These are phyloP conservation scores for Myochromella boudieri DNA, from an alignment of 768 basidiomycete species.

Conservation along the genomic window DNA sequence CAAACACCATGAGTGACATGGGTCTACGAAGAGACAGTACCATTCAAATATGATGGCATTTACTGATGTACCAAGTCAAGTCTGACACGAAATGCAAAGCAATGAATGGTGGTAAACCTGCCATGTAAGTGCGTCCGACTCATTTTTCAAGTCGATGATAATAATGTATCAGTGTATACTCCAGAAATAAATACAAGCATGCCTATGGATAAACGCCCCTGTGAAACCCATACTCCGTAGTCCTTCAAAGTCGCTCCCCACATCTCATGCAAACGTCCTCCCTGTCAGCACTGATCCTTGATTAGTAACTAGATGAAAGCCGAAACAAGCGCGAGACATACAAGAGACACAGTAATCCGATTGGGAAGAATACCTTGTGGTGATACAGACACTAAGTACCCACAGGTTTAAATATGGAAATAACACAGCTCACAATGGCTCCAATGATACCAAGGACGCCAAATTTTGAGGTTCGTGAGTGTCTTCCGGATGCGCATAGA, in stretches of 20 bases:
- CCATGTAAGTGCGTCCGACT: too few relatives aligned
- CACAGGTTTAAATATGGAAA: neutral
- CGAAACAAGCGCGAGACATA: neutral
- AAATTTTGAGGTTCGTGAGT: slow-evolving; percentile 20
- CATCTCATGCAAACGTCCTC: slow-evolving; percentile 13
- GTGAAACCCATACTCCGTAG: too few relatives aligned
- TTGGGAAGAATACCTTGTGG: slow-evolving; percentile 22
- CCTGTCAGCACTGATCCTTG: slow-evolving; percentile 4
- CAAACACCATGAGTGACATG: too few relatives aligned
- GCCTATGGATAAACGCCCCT: too few relatives aligned
- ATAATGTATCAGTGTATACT: too few relatives aligned
- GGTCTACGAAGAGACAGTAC: too few relatives aligned
- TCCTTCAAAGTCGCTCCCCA: slow-evolving; percentile 6
- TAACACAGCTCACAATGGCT: slow-evolving; percentile 21
- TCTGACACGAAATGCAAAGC: too few relatives aligned
- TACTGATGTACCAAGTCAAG: too few relatives aligned
- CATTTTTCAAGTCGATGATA: too few relatives aligned
- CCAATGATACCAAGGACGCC: slow-evolving; percentile 25
- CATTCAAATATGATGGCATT: too few relatives aligned
- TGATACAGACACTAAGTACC: neutral
- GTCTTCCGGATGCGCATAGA: slow-evolving; percentile 21
- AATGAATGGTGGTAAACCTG: too few relatives aligned
- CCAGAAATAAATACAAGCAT: too few relatives aligned
- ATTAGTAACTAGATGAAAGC: neutral
- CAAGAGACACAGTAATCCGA: slow-evolving; percentile 19